Base-by-base conservation (phyloP, 1,139 yeast species). In the Magnusiomyces fungicola region DNA sequence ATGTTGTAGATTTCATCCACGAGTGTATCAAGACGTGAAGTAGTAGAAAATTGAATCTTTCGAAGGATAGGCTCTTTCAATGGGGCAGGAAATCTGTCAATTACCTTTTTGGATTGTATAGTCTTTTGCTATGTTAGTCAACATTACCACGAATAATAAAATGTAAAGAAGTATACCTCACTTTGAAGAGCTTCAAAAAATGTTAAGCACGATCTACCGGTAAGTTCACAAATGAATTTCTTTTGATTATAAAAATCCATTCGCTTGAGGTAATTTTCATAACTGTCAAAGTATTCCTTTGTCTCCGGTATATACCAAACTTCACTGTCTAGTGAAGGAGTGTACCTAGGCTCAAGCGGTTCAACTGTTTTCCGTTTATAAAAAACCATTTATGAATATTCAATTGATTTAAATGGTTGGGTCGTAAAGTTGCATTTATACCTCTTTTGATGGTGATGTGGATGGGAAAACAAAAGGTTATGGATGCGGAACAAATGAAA, bases 171-270 rank as follows among this genome's bases (percentile, higher is more conserved):
- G 36, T 57, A 47, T 37, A 60, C 60, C 68, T 92, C 98, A 57
- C 87, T 81, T 52, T 81, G 79, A 45, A 79, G 72, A 0, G 98
- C 98, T 61, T 92, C 95, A 64, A 89, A 89, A 64, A 79, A 92
- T 0, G 96, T 87, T 51, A 90, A 73, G 60, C 95, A 84, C 19
- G 96, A 84, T 61, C 89, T 88, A 24, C 98, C 98, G 0, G 97
- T 88, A 50, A 92, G 83, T 69, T 92, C 98, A 69, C 97, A 92
- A 5, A 89, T 95, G 68, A 92, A 92, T 64, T 87, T 84, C 56
- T 80, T 79, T 53, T 80, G 76, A 46, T 47, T 30, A 24, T 69
- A 69, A 55, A 67, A 70, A 54, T 70, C 73, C 60, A 69, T 57
- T 22, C 69, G 51, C 37, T 69, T 67, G 50, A 92, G 69, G 62